Base-by-base conservation (phyloP, 495 filamentous ascomycete species). In the Xanthoparmelia taractica region DNA sequence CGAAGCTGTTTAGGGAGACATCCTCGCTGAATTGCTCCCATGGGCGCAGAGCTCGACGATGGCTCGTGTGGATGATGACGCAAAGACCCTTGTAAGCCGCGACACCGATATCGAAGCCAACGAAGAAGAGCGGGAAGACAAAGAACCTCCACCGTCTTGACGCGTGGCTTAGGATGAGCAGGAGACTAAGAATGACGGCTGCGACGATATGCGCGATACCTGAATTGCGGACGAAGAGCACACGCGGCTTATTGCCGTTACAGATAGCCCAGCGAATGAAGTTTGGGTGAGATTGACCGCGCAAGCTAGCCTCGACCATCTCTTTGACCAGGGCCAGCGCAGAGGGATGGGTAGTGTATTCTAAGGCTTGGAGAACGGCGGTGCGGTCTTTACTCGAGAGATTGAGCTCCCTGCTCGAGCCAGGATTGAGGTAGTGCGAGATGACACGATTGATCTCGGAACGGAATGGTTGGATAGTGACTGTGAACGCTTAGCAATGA, bases 201-300 rank as follows among this genome's bases (percentile, higher is more conserved):
- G 72, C 64, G 6, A 80, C 20, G 64, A 88, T 82, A 36, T 75
- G 70, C 33, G 69, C 72, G 8, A 80, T 69, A 20, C 87, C 88
- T 8, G 88, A 76, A 5, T 74, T 78, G 38, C 80, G 79, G 23
- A 87, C 88, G 65, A 90, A 91, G 41, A 78, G 61, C 18, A 88
- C 82, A 31, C 87, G 83, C 38, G 86, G 75, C 47, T 77, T 80
- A 72, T 89, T 92, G 64, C 87, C 87, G 73, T 92, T 92, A 76
- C 84, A 86, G 75, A 90, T 89, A 63, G 78, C 80, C 88, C 87
- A 90, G 65, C 86, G 84, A 65, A 92, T 81, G 77, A 92, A 92
- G 72, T 91, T 92, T 38, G 88, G 88, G 65, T 91, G 88, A 0
- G 86, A 79, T 68, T 90, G 87, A 50, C 77, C 75, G 20, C 87